Evolutionary conservation across 106 monocot species (phyloP).

Genomic region (Xerophyta viscosa): DNA sequence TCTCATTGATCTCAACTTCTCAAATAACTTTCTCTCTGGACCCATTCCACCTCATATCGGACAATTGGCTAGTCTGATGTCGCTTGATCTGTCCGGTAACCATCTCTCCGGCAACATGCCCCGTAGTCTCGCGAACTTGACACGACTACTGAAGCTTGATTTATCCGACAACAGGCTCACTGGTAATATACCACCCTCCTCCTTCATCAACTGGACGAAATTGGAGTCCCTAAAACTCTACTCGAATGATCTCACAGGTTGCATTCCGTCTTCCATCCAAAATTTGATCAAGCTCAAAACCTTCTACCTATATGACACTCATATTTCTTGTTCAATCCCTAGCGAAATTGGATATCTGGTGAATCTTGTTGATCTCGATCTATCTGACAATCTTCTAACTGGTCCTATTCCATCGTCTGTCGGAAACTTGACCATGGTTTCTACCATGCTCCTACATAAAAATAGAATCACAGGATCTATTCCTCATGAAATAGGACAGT

Average conservation of each 20-base stretch:
- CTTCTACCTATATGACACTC: neutral
- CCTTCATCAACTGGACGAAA: neutral
- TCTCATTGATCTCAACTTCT: too few species aligned
- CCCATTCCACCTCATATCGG: too few species aligned
- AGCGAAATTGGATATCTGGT: neutral
- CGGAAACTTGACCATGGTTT: too few species aligned
- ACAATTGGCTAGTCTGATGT: too few species aligned
- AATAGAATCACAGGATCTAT: too few species aligned
- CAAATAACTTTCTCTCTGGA: too few species aligned
- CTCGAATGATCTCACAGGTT: neutral
- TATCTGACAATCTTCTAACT: neutral
- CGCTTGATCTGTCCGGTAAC: too few species aligned
- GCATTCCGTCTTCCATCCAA: neutral
- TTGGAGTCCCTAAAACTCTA: neutral
- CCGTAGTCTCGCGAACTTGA: neutral
- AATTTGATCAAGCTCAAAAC: constrained; percentile 3
- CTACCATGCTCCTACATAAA: too few species aligned
- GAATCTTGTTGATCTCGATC: neutral
- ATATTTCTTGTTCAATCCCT: neutral
- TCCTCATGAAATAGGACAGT: too few species aligned
- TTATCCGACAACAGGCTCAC: neutral
- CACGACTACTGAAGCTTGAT: neutral
- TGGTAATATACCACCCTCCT: neutral
- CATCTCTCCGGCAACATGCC: neutral
- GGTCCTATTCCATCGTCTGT: too few species aligned